Percentiles rank a stretch among this genome's conserved stretches.
Evolutionary conservation across 768 basidiomycete genomes (phyloP).

Genomic region (Russula ochroleuca): DNA sequence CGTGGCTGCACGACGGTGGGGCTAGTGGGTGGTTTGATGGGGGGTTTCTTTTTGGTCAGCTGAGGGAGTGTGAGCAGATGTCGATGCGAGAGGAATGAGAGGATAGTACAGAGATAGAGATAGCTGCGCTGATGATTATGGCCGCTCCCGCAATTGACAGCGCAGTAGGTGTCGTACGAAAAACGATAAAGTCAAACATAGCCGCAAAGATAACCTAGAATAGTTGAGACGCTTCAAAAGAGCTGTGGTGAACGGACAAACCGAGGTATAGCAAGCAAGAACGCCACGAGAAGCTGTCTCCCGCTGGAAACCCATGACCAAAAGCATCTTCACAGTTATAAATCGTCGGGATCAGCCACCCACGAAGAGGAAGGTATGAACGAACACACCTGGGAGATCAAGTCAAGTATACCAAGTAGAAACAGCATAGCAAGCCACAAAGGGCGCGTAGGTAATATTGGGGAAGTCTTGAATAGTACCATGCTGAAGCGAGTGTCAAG

Average conservation of each 20-base stretch:
- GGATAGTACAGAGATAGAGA: conserved; percentile 58
- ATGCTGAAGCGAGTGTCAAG: conserved; percentile 37
- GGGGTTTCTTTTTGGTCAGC: conserved; percentile 15
- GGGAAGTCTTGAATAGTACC: conserved; percentile 37
- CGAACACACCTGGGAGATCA: conserved; percentile 39
- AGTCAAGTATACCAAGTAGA: conserved; percentile 51
- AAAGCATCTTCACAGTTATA: conserved; percentile 39
- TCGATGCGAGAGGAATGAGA: background rate
- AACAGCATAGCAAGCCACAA: conserved; percentile 46
- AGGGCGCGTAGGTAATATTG: conserved; percentile 45
- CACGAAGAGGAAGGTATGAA: no score
- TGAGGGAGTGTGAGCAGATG: background rate
- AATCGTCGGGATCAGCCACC: background rate
- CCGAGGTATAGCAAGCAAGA: conserved; percentile 57
- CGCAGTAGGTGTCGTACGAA: conserved; percentile 53
- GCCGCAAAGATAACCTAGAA: conserved; percentile 62
- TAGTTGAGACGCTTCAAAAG: background rate
- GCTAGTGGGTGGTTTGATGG: conserved; percentile 4
- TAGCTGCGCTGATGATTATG: conserved; percentile 59
- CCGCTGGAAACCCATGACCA: conserved; percentile 59
- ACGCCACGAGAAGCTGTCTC: conserved; percentile 63
- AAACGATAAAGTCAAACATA: conserved; percentile 60
- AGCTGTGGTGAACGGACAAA: conserved; percentile 30
- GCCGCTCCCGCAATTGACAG: conserved; percentile 58
- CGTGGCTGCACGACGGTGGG: background rate